Evolutionary conservation across 352 stramenopile genomes (phyloP), one percentile per base, ranked within the genome.

Genomic region (Thalassiosira hispida): DNA sequence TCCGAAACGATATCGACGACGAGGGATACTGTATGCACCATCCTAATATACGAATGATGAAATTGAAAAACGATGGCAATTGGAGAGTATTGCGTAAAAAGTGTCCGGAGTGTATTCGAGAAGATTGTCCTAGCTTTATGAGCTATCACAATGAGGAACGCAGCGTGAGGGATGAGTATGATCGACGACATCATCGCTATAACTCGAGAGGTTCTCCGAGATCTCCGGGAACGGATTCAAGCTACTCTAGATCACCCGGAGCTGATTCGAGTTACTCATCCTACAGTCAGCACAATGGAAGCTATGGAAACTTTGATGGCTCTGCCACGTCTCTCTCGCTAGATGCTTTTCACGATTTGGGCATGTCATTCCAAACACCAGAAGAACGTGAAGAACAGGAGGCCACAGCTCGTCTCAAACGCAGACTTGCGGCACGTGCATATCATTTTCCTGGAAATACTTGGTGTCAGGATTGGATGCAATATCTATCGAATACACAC

Each of bases 401-500:
- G 68, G 74, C 64, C 1, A 78, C 49, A 0, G 23, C 55, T 53
- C 67, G 75, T 16, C 47, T 84, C 14, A 81, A 77, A 65, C 77
- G 70, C n/a, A 18, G 77, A 18, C 44, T 84, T 16, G 77, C 77
- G 2, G 71, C 69, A 25, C 60, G 77, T 12, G 70, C 77, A 0
- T 84, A 84, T 62, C 77, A 84, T 42, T 81, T 84, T 46, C 77
- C 77, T 0, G 77, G 77, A 2, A 81, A 84, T 49, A 47, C 64
- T 0, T 84, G 77, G 77, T 80, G 70, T 1, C 42, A 77, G 9
- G 77, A 84, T 51, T 84, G 70, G 77, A 73, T 84, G 55, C 77
- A 84, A 61, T 81, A 84, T 9, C 31, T 84, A 11, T 71, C 53
- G n/a, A 84, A 84, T 52, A 84, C 69, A 9, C 77, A 84, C 38